Evolutionary conservation across 192 early-diverging fungal genomes (phyloP), one percentile per base, ranked within the genome.

Genomic region (Coemansia sp.): DNA sequence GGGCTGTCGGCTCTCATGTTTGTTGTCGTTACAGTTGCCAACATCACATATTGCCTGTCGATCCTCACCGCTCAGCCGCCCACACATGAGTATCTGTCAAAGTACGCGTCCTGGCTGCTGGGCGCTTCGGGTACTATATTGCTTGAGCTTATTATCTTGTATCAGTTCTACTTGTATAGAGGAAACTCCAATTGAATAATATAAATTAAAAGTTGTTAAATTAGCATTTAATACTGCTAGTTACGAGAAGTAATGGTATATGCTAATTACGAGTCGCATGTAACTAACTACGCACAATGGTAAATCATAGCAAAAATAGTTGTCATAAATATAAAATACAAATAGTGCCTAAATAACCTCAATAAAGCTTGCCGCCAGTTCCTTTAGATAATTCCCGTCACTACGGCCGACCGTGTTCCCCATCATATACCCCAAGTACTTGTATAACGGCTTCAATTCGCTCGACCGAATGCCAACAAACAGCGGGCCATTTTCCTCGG

Each of bases 1-100:
- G 93, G 93, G 4, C 81, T 94, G 32, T 88, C 87, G 6, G 49
- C 90, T 41, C 83, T 84, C 18, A 92, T 93, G 90, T 94, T 94
- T 68, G 57, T 86, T 16, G 85, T 90, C 64, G 84, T 85, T 39
- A 85, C 90, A 14, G 48, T 93, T 53, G 93, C 90, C 19, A 94
- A 94, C 64, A 32, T 85, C 3, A 75, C 68, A 0, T 85, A 69
- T 56, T 71, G 67, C 49, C 53, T 88, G 59, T 92, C 90, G 7
- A 88, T 94, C 14, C 82, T 94, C 65, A 76, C 74, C 1, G 78
- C 87, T 50, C 79, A 86, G 57, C 86, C 86, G 23, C 68, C 83
- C 14, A 88, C 87, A 9, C 63, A 62, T n/a, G 75, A 83, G 19
- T 87, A 85, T 55, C 45, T 94, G 22, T 52, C 84, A 41, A 83